A percentile compares a stretch with the other conserved stretches of the same genome.
Evolutionary conservation across 2,329 filamentous ascomycete genomes (phyloP).

Genomic region (Microdochium nivale): DNA sequence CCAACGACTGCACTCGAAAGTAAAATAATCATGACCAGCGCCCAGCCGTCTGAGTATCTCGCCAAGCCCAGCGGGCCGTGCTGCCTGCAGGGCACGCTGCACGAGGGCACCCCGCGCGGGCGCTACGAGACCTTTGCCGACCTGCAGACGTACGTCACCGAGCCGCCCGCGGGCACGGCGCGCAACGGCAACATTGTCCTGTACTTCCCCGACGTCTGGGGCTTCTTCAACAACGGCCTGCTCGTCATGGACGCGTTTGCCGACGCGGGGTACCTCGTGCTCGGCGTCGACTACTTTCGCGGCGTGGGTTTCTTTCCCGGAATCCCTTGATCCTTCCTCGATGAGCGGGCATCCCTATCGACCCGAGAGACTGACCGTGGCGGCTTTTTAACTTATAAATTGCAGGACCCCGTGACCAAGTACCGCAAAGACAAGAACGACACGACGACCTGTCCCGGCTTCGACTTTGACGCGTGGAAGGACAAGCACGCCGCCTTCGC

Average conservation of each 20-base stretch:
- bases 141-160: conserved; percentile 15
- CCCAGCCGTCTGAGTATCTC: conserved; percentile 4
- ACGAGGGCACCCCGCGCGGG: conserved; percentile 15
- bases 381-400: not conserved
- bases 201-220: conserved; percentile 36
- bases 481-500: conserved; percentile 34
- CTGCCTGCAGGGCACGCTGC: conserved; percentile 14
- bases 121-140: conserved; percentile 9
- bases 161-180: conserved; percentile 6
- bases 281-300: conserved; percentile 36
- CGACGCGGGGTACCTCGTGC: conserved; percentile 29
- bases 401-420: conserved; percentile 35
- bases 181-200: conserved; percentile 28
- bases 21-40: not conserved
- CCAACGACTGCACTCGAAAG: too few species aligned
- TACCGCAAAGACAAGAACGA: conserved; percentile 23
- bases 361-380: not conserved
- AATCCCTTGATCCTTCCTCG: too few species aligned
- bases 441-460: conserved; percentile 22
- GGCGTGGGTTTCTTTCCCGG: conserved; percentile 19
- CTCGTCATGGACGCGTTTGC: conserved; percentile 38
- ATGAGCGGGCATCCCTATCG: not conserved
- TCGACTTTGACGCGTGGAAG: conserved; percentile 40
- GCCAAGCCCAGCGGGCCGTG: conserved; percentile 13
- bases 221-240: conserved; percentile 30